Evolutionary conservation across 2,329 filamentous ascomycete species (phyloP), one percentile per base, ranked within the genome.

Genomic region (Lasiodiplodia sp.): DNA sequence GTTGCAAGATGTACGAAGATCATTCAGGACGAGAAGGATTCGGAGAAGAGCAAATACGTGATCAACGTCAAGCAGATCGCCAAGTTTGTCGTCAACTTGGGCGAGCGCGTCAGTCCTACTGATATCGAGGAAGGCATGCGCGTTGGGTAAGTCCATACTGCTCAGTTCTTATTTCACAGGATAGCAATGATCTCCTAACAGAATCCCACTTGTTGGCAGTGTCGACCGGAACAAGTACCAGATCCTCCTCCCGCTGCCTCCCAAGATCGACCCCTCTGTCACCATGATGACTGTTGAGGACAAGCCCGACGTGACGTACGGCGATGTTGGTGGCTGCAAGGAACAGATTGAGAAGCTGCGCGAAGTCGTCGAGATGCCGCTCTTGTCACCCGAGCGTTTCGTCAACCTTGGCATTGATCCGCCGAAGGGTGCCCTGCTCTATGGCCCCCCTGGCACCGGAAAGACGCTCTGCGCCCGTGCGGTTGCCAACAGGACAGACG

Each of bases 251-350:
- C 96, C 96, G 44, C 85, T 99, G 67, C 96, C 96, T 53, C 96
- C 96, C 44, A 99, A 98, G 87, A 99, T 99, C 84, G 96, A 99
- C 78, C 95, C 96, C 66, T 97, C 93, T 74, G 96, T 99, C 73
- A 99, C 96, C 49, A 99, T 99, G 96, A 99, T 99, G 96, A 98
- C 96, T 63, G 96, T 99, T 72, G 96, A 99, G 85, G 96, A 99
- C 84, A 99, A 99, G 86, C 96, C 96, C 18, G 96, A 99, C 80
- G 96, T 99, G 71, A 99, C 96, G 71, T 99, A 99, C 76, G 96
- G 96, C 75, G 96, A 99, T 84, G 95, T 99, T 51, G 96, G 96
- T 83, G 96, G 96, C 68, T 98, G 94, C 88, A 99, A 99, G 83
- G 96, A 99, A 83, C 96, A 99, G 83, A 97, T 99, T 51, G 96